Conservation (phyloP, 805 yeast genomes). For the Saccharomycopsis javanensis region DNA sequence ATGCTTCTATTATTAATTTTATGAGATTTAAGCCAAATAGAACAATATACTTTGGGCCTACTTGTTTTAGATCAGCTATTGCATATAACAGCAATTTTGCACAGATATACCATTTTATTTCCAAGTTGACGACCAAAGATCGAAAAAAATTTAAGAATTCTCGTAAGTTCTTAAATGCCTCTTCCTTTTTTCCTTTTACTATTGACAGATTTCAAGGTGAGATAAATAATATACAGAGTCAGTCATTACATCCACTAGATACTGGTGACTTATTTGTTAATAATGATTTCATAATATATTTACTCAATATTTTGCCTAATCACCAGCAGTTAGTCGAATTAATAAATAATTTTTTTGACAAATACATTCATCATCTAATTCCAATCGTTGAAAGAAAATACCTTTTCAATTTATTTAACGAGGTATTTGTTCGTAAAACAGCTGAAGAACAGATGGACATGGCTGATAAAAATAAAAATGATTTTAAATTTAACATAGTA, state of each 20-base stretch:
- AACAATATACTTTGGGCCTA: conserved; percentile 17
- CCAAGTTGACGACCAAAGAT: conserved; percentile 12
- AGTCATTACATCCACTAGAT: background rate
- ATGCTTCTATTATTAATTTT: conserved; percentile 1
- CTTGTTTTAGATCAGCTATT: conserved; percentile 17
- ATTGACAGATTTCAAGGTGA: conserved; percentile 6
- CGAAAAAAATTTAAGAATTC: conserved; percentile 13
- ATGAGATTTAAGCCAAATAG: conserved; percentile 16
- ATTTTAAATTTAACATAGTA: conserved; percentile 8
- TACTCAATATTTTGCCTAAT: conserved; percentile 14
- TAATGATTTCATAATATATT: conserved; percentile 1
- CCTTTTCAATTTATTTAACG: conserved; percentile 9
- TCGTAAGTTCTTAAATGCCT: conserved; percentile 2
- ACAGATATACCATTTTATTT: conserved; percentile 15
- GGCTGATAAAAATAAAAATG: conserved; percentile 7
- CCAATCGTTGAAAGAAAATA: conserved; percentile 11
- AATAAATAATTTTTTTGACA: conserved; percentile 11
- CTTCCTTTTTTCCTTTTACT: conserved; percentile 16
- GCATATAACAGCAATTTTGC: conserved; percentile 11
- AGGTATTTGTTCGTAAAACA: conserved; percentile 7
- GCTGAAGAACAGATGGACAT: background rate
- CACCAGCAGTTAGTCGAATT: conserved; percentile 1
- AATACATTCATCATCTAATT: conserved; percentile 9
- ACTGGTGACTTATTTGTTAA: background rate
- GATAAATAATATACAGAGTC: background rate